Conservation (phyloP, 164 flowering plant genomes). For the Chimonanthus salicifolius region DNA sequence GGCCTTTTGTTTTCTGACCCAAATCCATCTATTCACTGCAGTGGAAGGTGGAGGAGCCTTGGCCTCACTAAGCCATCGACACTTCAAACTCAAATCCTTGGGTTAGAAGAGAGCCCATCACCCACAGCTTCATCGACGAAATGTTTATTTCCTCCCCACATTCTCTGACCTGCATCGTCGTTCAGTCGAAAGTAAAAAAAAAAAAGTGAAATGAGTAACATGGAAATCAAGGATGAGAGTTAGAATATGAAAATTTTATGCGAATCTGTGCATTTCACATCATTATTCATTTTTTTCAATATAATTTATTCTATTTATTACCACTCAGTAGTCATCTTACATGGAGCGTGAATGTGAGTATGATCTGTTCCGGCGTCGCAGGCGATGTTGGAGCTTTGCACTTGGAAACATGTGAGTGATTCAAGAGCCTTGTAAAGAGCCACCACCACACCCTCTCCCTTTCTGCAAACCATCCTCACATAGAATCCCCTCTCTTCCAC, state of each 20-base stretch:
- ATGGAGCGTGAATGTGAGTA: constrained; percentile 45
- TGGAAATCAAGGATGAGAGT: too few relatives aligned
- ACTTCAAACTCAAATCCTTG: constrained; percentile 56
- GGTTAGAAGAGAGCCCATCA: constrained; percentile 51
- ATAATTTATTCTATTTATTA: not conserved
- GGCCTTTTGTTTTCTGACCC: too few relatives aligned
- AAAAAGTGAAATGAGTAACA: too few relatives aligned
- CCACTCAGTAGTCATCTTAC: constrained; percentile 30
- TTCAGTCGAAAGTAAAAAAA: not conserved
- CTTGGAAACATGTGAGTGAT: constrained; percentile 40
- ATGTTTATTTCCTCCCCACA: constrained; percentile 37
- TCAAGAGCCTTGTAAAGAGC: constrained; percentile 68
- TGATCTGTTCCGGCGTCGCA: constrained; percentile 35
- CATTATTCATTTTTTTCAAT: not conserved
- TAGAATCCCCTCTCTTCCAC: constrained; percentile 64
- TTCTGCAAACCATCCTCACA: constrained; percentile 47
- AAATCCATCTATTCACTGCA: too few relatives aligned
- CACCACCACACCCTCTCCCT: constrained; percentile 51
- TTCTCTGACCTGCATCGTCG: constrained; percentile 40
- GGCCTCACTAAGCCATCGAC: not conserved
- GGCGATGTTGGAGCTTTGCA: constrained; percentile 51
- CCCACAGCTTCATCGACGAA: constrained; percentile 55
- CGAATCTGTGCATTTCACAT: too few relatives aligned
- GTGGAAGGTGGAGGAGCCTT: too few relatives aligned
- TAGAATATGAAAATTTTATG: too few relatives aligned